A percentile compares a stretch with the other conserved stretches of the same genome.
Evolutionary conservation across 1,284 basidiomycete genomes (phyloP).

Genomic region (Leccinum glutinopallens): DNA sequence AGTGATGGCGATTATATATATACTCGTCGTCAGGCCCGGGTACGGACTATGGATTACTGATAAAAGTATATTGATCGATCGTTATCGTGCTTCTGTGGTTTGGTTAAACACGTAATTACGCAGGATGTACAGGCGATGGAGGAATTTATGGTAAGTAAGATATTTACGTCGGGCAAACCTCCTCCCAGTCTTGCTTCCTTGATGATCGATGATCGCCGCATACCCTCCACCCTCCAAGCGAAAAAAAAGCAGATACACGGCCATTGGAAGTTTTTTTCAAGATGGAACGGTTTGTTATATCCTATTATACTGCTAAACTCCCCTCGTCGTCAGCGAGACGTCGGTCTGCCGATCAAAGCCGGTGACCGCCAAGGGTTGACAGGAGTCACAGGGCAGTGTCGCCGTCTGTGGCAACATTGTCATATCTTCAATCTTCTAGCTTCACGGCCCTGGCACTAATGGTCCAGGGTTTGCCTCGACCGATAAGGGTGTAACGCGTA

Average conservation of each 20-base stretch:
- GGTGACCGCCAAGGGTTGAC: constrained; percentile 35
- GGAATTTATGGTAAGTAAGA: not conserved
- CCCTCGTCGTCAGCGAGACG: constrained; percentile 48
- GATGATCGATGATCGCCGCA: not conserved
- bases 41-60: constrained; percentile 5
- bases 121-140: not conserved
- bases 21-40: constrained; percentile 10
- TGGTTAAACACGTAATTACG: not conserved
- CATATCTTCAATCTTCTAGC: constrained; percentile 18
- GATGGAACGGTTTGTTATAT: constrained; percentile 31
- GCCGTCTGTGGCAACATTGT: constrained; percentile 51
- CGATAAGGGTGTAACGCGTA: constrained; percentile 36
- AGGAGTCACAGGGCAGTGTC: constrained; percentile 37
- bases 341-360: constrained; percentile 51
- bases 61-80: constrained; percentile 21
- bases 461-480: constrained; percentile 47
- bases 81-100: not conserved
- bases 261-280: constrained; percentile 41
- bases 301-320: constrained; percentile 28
- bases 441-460: constrained; percentile 33
- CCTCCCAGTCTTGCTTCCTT: constrained; percentile 3
- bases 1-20: constrained; percentile 11
- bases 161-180: constrained; percentile 1
- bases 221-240: not conserved
- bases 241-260: constrained; percentile 21